Conservation (phyloP, 129 eudicot genomes). For the Heracleum sosnowskyi region DNA sequence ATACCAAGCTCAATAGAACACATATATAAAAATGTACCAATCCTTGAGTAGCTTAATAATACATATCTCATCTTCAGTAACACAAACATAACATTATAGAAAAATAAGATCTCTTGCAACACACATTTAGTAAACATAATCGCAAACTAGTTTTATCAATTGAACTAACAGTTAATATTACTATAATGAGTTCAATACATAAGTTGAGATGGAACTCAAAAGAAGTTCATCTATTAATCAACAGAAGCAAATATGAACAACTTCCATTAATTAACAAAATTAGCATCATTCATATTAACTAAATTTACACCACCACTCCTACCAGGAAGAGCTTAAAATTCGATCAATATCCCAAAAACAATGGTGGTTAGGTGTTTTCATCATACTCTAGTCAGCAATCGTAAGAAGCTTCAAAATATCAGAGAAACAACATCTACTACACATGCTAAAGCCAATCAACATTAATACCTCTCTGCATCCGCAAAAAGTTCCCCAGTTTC, state of each 20-base stretch:
- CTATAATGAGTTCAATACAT: not conserved
- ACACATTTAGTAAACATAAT: not conserved
- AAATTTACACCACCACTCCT: constrained; percentile 18
- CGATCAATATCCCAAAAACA: constrained; percentile 14
- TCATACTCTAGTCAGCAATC: constrained; percentile 24
- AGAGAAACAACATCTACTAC: constrained; percentile 15
- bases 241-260: constrained; percentile 26
- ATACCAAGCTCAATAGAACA: not conserved
- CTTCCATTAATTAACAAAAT: constrained; percentile 23
- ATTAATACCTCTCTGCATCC: too few relatives aligned
- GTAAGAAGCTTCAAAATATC: constrained; percentile 4
- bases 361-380: constrained; percentile 4
- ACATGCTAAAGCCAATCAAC: constrained; percentile 15
- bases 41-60: not conserved
- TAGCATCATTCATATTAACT: constrained; percentile 18
- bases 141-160: not conserved
- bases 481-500: not conserved
- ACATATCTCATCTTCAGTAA: not conserved
- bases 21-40: not conserved
- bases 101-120: not conserved
- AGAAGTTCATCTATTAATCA: not conserved
- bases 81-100: not conserved
- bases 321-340: constrained; percentile 13
- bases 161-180: not conserved
- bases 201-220: not conserved